Evolutionary conservation across 345 rosid species (phyloP).

Genomic region (Eucalyptus caleyi): DNA sequence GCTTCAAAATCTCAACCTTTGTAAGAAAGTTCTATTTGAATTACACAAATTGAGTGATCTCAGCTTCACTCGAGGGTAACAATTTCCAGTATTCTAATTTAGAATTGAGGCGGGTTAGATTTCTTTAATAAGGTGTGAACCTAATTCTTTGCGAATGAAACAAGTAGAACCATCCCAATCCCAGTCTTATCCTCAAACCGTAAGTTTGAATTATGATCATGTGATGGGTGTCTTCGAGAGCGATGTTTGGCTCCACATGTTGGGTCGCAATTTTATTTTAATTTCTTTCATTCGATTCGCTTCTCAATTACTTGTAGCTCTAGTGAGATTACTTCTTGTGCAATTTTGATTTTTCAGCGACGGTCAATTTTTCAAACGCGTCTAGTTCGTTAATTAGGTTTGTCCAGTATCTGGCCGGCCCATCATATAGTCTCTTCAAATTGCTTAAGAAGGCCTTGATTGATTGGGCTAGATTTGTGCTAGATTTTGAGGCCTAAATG

Average conservation of each 20-base stretch:
- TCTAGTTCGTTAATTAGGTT: not conserved
- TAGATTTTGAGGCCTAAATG: not conserved
- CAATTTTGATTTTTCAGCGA: not conserved
- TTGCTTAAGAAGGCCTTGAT: not conserved
- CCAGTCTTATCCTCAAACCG: not conserved
- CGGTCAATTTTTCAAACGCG: not conserved
- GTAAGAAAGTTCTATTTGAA: not conserved
- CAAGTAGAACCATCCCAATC: rapidly evolving
- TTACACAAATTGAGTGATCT: not conserved
- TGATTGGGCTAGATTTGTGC: not conserved
- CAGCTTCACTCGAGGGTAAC: not conserved
- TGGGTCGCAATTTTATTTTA: not conserved
- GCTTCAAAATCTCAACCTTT: not conserved
- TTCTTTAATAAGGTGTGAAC: not conserved
- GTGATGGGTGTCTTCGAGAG: rapidly evolving
- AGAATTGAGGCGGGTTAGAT: not conserved
- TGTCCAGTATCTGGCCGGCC: not conserved
- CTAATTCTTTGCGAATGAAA: not conserved
- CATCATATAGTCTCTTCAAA: not conserved
- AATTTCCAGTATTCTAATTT: not conserved
- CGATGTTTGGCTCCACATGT: rapidly evolving
- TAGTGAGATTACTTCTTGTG: not conserved
- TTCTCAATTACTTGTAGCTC: not conserved
- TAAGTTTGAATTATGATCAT: not conserved
- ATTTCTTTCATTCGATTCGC: not conserved